Conservation (phyloP, 1,284 basidiomycete genomes). For the Ceraceosorus guamensis region DNA sequence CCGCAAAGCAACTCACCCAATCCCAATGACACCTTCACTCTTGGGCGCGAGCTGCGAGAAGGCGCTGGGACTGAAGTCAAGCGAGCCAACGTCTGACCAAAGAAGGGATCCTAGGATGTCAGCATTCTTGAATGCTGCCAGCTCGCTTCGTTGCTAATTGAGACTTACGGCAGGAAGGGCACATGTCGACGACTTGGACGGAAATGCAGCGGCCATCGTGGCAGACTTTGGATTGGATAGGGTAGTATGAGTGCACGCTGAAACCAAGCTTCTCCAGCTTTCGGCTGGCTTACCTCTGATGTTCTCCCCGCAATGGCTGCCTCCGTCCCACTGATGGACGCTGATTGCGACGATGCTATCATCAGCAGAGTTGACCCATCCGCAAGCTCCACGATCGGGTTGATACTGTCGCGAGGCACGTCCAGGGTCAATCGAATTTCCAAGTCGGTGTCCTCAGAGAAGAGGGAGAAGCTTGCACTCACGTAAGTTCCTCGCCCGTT, state of each 20-base stretch:
- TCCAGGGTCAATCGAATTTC: neutral
- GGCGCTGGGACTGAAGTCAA: neutral
- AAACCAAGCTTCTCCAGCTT: neutral
- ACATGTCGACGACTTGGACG: neutral
- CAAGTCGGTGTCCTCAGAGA: neutral
- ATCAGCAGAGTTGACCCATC: neutral
- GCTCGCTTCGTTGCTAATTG: neutral
- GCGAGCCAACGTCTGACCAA: neutral
- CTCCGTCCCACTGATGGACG: neutral
- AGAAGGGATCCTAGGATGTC: neutral
- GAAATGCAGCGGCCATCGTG: neutral
- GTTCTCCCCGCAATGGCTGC: neutral
- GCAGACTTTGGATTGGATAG: neutral
- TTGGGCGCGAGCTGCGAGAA: neutral
- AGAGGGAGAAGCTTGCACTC: neutral
- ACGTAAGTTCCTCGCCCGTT: neutral
- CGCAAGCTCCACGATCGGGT: neutral
- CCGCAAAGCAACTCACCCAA: neutral
- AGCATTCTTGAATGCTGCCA: neutral
- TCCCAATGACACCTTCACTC: neutral
- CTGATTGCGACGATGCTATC: constrained; percentile 1
- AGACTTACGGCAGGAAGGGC: neutral
- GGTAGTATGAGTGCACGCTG: neutral
- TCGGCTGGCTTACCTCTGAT: neutral
- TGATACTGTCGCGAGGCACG: neutral